Evolutionary conservation across 2,329 filamentous ascomycete genomes (phyloP).

Genomic region (Aspergillus sp.): DNA sequence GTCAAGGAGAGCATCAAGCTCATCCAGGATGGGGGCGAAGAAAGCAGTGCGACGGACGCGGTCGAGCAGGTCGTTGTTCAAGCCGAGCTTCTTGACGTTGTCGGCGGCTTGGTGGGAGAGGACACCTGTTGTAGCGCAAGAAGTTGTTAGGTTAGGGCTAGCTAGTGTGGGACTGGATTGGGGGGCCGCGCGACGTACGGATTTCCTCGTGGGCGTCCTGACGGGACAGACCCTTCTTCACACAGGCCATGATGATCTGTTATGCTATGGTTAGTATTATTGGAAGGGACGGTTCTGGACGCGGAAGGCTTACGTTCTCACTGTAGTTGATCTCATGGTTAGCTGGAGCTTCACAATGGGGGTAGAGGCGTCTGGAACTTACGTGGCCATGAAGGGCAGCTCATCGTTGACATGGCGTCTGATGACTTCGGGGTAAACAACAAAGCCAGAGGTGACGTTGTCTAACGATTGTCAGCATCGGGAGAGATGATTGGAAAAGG

Average conservation of each 20-base stretch:
- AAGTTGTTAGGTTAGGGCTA: constrained; percentile 18
- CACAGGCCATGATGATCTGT: constrained; percentile 74
- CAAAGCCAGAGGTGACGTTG: constrained; percentile 68
- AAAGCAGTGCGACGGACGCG: constrained; percentile 72
- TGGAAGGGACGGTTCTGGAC: neutral
- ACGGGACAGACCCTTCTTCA: constrained; percentile 68
- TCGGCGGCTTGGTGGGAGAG: constrained; percentile 73
- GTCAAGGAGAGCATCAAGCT: constrained; percentile 69
- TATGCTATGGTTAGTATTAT: constrained; percentile 24
- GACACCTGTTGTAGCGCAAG: constrained; percentile 48
- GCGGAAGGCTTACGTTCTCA: constrained; percentile 33
- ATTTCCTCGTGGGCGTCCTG: constrained; percentile 89
- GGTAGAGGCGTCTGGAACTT: constrained; percentile 32
- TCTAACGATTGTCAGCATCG: constrained; percentile 46
- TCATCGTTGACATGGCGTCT: constrained; percentile 68
- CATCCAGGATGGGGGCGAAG: constrained; percentile 70
- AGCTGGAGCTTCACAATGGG: constrained; percentile 9
- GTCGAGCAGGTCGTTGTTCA: constrained; percentile 78
- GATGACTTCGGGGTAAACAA: constrained; percentile 79
- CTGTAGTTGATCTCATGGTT: constrained; percentile 23
- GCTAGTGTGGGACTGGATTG: neutral
- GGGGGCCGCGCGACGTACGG: constrained; percentile 44
- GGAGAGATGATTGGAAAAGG: neutral
- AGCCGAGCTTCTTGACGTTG: constrained; percentile 71
- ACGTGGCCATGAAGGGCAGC: constrained; percentile 83